These are phyloP conservation scores for Mollisiaceae sp. DNA, from an alignment of 2,329 filamentous ascomycete species.

Conservation along the genomic window DNA sequence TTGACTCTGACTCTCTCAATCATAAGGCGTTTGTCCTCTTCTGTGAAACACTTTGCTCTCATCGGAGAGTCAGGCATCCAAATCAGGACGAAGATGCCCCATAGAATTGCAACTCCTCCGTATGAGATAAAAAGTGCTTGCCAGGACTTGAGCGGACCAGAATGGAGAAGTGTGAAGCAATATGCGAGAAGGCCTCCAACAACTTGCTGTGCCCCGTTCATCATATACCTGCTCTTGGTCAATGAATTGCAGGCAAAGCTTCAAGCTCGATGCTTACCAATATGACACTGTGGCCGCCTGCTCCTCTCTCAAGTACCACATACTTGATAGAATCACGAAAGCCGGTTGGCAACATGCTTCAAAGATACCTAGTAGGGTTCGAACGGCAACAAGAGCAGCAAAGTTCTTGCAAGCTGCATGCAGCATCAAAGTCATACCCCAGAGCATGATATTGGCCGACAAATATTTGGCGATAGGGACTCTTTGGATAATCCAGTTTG, in stretches of 20 bases:
- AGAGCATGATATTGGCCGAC: conserved; percentile 22
- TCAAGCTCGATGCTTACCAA: conserved; percentile 47
- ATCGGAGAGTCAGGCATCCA: conserved; percentile 38
- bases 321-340: conserved; percentile 57
- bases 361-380: conserved; percentile 56
- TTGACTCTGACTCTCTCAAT: conserved; percentile 59
- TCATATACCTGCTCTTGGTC: conserved; percentile 9
- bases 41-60: conserved; percentile 32
- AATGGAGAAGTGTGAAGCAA: conserved; percentile 54
- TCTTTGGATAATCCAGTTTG: conserved; percentile 28
- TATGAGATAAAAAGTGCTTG: conserved; percentile 61
- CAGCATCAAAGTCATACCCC: conserved; percentile 48
- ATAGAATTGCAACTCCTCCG: conserved; percentile 49
- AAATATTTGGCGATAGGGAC: conserved; percentile 22
- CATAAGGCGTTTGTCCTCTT: conserved; percentile 40
- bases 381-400: conserved; percentile 51
- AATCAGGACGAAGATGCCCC: conserved; percentile 46
- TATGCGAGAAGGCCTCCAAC: conserved; percentile 66
- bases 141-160: conserved; percentile 62
- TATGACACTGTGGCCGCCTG: conserved; percentile 65
- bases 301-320: conserved; percentile 67
- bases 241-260: neutral
- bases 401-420: conserved; percentile 56
- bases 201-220: conserved; percentile 47
- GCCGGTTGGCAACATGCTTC: conserved; percentile 57